Conservation (phyloP, 2,329 filamentous ascomycete species). For the Diaporthe citriasiana region DNA sequence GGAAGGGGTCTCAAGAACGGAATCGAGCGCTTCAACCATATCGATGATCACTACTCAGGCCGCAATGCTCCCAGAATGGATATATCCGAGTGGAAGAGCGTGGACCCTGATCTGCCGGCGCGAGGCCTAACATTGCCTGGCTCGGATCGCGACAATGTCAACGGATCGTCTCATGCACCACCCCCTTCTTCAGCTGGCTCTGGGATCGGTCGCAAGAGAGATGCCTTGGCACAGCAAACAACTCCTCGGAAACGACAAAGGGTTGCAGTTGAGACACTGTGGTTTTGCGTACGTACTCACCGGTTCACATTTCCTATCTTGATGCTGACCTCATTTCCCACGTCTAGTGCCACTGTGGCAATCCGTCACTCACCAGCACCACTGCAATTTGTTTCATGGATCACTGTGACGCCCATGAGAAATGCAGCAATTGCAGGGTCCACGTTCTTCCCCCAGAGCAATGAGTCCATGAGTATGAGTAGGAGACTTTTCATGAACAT, state of each 20-base stretch:
- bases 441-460: constrained; percentile 13
- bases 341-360: constrained; percentile 37
- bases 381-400: constrained; percentile 34
- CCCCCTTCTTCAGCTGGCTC: not conserved
- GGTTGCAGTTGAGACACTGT: constrained; percentile 26
- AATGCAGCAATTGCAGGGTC: constrained; percentile 31
- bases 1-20: constrained; percentile 64
- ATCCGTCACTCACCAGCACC: constrained; percentile 30
- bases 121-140: constrained; percentile 16
- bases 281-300: constrained; percentile 39
- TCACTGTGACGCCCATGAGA: constrained; percentile 34
- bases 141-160: constrained; percentile 31
- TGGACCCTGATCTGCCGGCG: constrained; percentile 49
- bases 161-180: constrained; percentile 28
- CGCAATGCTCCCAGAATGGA: constrained; percentile 56
- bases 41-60: constrained; percentile 78
- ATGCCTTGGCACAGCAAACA: constrained; percentile 1
- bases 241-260: constrained; percentile 19
- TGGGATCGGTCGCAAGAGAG: constrained; percentile 28
- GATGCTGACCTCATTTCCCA: constrained; percentile 17
- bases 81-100: constrained; percentile 70
- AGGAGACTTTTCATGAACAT: not conserved
- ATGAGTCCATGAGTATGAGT: not conserved
- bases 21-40: constrained; percentile 75
- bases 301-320: not conserved